phyloP scores from a whole-genome alignment of 140 eudicot species.

The Erigeron philadelphicus region DNA sequence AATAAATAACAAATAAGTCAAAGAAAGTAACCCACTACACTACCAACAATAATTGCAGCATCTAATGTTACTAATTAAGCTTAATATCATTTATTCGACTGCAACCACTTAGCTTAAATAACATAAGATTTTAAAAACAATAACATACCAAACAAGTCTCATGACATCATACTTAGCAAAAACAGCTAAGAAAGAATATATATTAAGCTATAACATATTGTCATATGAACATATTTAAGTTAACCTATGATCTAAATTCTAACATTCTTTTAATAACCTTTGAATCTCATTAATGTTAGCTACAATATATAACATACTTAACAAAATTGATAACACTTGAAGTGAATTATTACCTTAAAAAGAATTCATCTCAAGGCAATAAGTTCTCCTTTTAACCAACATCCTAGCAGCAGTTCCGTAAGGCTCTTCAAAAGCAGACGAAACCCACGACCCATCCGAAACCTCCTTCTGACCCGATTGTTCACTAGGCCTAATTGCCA shows the following conservation, averaged over 20 bases:
- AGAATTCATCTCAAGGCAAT: constrained; percentile 88
- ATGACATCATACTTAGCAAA: not conserved
- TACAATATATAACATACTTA: not conserved
- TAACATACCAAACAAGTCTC: constrained; percentile 4
- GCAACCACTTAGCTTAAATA: not conserved
- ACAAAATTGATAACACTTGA: not conserved
- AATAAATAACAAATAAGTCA: not conserved
- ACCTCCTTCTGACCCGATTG: constrained; percentile 47
- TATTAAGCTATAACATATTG: not conserved
- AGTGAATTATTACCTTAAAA: constrained; percentile 36
- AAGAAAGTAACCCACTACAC: not conserved
- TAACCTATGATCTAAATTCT: constrained; percentile 1
- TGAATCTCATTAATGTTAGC: not conserved
- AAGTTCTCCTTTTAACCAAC: constrained; percentile 75
- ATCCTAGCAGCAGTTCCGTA: constrained; percentile 70
- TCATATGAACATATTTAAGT: not conserved
- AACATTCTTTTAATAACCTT: not conserved
- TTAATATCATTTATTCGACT: not conserved
- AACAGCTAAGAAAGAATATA: not conserved
- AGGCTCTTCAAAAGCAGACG: constrained; percentile 79
- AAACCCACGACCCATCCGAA: constrained; percentile 69
- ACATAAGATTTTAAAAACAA: not conserved
- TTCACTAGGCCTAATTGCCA: constrained; percentile 67
- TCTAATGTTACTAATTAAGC: not conserved
- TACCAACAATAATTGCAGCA: not conserved